Percentiles rank a stretch among this genome's conserved stretches.
Conservation (phyloP, 352 stramenopile species). For the Bremia lactucae region DNA sequence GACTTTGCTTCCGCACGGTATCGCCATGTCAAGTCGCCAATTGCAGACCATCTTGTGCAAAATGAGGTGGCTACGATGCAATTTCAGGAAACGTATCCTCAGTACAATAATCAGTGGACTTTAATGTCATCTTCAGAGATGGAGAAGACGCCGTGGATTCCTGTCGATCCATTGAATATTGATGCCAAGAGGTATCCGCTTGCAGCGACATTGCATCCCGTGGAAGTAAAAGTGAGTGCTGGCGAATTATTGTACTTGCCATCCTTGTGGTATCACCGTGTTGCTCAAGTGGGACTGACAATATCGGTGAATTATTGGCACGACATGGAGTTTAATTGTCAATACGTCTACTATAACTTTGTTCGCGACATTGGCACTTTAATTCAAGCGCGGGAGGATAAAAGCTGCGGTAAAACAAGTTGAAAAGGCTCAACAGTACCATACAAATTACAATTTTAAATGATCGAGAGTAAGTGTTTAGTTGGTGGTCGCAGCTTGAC, state of each 20-base stretch:
- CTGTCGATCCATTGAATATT: conserved; percentile 62
- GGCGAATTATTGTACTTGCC: conserved; percentile 71
- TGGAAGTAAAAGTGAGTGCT: conserved; percentile 58
- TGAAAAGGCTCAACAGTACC: too few relatives aligned
- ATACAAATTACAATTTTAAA: too few relatives aligned
- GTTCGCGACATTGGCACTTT: conserved; percentile 38
- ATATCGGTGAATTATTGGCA: conserved; percentile 87
- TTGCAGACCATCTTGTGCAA: conserved; percentile 7
- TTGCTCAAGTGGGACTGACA: conserved; percentile 56
- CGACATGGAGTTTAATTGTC: conserved; percentile 83
- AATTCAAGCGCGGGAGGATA: conserved; percentile 8
- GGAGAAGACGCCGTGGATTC: conserved; percentile 66
- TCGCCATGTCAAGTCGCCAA: conserved; percentile 20
- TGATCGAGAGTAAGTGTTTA: too few relatives aligned
- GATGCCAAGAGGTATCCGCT: conserved; percentile 46
- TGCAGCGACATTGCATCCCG: conserved; percentile 31
- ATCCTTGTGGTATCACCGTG: conserved; percentile 80
- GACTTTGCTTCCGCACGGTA: conserved; percentile 59
- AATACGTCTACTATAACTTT: conserved; percentile 83
- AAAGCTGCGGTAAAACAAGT: too few relatives aligned
- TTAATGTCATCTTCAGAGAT: conserved; percentile 39
- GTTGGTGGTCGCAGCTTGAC: too few relatives aligned
- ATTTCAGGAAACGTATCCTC: conserved; percentile 46
- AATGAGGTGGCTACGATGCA: conserved; percentile 23
- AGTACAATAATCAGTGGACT: conserved; percentile 33